Conservation (phyloP, 2,329 filamentous ascomycete genomes). For the Diaporthe ilicicola region DNA sequence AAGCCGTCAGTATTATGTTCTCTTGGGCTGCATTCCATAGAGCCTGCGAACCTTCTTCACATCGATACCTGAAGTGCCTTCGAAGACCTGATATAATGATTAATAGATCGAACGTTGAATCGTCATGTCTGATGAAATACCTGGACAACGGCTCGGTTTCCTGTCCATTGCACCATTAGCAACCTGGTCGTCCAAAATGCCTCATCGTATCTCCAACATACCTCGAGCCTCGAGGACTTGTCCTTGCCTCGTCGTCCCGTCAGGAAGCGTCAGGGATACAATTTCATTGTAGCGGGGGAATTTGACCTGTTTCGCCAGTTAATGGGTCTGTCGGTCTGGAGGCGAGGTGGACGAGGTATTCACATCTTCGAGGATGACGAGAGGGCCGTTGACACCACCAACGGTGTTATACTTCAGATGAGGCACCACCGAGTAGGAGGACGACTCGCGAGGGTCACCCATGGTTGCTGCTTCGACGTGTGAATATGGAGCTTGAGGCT, state of each 20-base stretch:
- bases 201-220: constrained; percentile 49
- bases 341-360: constrained; percentile 27
- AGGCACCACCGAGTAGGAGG: constrained; percentile 67
- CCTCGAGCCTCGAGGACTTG: constrained; percentile 98
- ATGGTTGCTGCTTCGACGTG: constrained; percentile 46
- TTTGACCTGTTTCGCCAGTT: constrained; percentile 76
- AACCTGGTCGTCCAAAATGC: constrained; percentile 13
- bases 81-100: constrained; percentile 77
- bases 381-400: constrained; percentile 94
- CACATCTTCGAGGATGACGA: constrained; percentile 96
- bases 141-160: constrained; percentile 94
- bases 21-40: background rate
- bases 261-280: constrained; percentile 91
- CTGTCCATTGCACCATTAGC: constrained; percentile 53
- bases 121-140: constrained; percentile 55
- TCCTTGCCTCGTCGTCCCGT: constrained; percentile 92
- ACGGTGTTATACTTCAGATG: constrained; percentile 96
- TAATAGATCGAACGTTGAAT: constrained; percentile 37
- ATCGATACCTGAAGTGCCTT: constrained; percentile 96
- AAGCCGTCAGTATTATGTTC: constrained; percentile 23
- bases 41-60: constrained; percentile 85
- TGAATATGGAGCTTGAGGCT: constrained; percentile 8
- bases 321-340: constrained; percentile 36
- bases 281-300: constrained; percentile 98
- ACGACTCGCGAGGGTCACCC: constrained; percentile 64